Evolutionary conservation across 2,329 filamentous ascomycete genomes (phyloP).

Genomic region (Claviceps pazoutovae): DNA sequence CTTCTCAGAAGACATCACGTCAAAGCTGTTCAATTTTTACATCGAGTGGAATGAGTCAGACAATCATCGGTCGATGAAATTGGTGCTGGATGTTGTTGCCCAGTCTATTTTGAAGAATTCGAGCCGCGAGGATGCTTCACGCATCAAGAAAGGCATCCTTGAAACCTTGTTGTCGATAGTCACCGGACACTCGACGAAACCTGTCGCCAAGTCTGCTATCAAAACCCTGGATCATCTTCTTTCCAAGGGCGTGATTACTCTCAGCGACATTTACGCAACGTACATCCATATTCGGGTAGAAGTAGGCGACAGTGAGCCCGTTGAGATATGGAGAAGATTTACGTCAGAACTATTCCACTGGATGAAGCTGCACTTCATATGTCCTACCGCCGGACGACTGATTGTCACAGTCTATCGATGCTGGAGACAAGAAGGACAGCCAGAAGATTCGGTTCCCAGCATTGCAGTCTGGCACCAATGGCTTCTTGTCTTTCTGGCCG

Average conservation of each 20-base stretch:
- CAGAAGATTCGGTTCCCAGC: conserved; percentile 14
- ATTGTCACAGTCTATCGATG: conserved; percentile 42
- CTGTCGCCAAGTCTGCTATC: conserved; percentile 55
- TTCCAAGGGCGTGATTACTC: conserved; percentile 40
- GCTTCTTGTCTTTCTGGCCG: conserved; percentile 35
- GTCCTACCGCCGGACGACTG: conserved; percentile 46
- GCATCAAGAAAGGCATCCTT: conserved; percentile 32
- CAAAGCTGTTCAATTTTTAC: conserved; percentile 46
- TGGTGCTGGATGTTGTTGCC: conserved; percentile 44
- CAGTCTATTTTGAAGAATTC: conserved; percentile 38
- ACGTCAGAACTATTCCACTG: conserved; percentile 36
- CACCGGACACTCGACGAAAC: conserved; percentile 43
- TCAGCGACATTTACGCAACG: conserved; percentile 29
- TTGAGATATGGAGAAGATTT: conserved; percentile 35
- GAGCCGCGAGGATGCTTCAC: conserved; percentile 19
- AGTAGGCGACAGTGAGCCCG: conserved; percentile 1
- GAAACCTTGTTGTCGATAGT: conserved; percentile 44
- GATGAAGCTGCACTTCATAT: conserved; percentile 44
- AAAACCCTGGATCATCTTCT: conserved; percentile 54
- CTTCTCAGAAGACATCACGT: conserved; percentile 33
- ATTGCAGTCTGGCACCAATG: conserved; percentile 40
- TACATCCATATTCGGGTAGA: conserved; percentile 27
- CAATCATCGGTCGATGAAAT: conserved; percentile 47
- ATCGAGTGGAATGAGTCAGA: conserved; percentile 55
- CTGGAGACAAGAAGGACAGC: conserved; percentile 22